A percentile compares a stretch with the other conserved stretches of the same genome.
phyloP scores from a whole-genome alignment of 1,284 basidiomycete genomes.

The Microbotryomycetes sp. region DNA sequence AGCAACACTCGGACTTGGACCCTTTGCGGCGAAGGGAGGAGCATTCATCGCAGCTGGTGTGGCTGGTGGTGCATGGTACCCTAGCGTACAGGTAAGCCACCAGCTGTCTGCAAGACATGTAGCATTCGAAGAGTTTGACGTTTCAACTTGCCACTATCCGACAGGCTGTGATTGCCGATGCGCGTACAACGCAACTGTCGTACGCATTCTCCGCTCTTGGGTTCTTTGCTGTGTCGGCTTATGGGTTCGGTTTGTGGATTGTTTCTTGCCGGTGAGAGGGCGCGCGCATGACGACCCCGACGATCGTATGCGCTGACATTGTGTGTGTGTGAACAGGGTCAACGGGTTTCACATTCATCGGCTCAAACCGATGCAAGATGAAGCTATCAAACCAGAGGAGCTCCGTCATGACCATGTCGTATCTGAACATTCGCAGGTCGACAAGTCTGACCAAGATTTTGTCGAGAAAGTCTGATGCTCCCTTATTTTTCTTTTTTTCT shows the following conservation, averaged over 20 bases:
- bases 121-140: neutral
- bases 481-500: no score
- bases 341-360: no score
- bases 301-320: no score
- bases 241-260: conserved; percentile 1
- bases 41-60: conserved; percentile 48
- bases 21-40: conserved; percentile 63
- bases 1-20: conserved; percentile 61
- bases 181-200: conserved; percentile 50
- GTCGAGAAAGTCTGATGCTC: no score
- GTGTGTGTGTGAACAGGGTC: no score
- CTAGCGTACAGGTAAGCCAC: neutral
- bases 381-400: no score
- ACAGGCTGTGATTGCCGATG: conserved; percentile 60
- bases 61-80: conserved; percentile 51
- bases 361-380: no score
- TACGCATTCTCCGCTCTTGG: conserved; percentile 33
- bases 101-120: neutral
- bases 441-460: no score
- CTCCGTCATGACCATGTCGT: no score
- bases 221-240: neutral
- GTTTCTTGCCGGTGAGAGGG: neutral
- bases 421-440: no score
- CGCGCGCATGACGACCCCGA: no score
- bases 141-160: conserved; percentile 59